A percentile compares a stretch with the other conserved stretches of the same genome.
Evolutionary conservation across 495 filamentous ascomycete genomes (phyloP).

Genomic region (Cetradonia linearis): DNA sequence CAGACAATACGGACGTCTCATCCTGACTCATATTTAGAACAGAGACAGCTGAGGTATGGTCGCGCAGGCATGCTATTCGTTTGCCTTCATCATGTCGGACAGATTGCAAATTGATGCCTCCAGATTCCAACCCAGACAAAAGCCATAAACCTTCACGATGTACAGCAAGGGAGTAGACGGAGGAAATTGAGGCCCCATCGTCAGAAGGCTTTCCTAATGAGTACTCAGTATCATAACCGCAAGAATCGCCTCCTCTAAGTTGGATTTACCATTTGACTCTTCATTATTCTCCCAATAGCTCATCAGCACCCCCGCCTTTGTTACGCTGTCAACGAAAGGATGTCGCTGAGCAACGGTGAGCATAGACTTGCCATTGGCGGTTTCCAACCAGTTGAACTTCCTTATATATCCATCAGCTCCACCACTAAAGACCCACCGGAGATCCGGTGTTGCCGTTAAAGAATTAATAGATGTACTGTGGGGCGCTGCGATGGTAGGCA

Average conservation of each 20-base stretch:
- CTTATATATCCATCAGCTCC: conserved; percentile 90
- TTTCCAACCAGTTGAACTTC: conserved; percentile 91
- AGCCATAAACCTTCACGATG: conserved; percentile 88
- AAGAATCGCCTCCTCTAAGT: not conserved
- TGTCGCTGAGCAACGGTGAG: conserved; percentile 93
- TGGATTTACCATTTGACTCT: conserved; percentile 30
- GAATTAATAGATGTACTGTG: conserved; percentile 94
- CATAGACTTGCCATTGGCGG: conserved; percentile 86
- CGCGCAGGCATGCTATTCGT: conserved; percentile 64
- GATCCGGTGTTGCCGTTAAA: conserved; percentile 82
- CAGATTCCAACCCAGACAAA: conserved; percentile 78
- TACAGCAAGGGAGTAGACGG: conserved; percentile 87
- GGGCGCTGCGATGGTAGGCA: conserved; percentile 91
- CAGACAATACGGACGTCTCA: conserved; percentile 79
- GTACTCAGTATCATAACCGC: conserved; percentile 21
- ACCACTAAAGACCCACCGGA: conserved; percentile 90
- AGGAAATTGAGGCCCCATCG: conserved; percentile 53
- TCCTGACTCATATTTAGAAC: conserved; percentile 73
- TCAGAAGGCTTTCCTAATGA: conserved; percentile 30
- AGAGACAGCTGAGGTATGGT: conserved; percentile 87
- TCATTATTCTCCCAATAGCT: conserved; percentile 93
- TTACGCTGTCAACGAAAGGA: conserved; percentile 94
- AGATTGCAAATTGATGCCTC: conserved; percentile 85
- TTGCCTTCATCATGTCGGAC: conserved; percentile 95
- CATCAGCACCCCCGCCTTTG: conserved; percentile 83